phyloP scores from a whole-genome alignment of 768 basidiomycete genomes.

The Termitomyces sp. region DNA sequence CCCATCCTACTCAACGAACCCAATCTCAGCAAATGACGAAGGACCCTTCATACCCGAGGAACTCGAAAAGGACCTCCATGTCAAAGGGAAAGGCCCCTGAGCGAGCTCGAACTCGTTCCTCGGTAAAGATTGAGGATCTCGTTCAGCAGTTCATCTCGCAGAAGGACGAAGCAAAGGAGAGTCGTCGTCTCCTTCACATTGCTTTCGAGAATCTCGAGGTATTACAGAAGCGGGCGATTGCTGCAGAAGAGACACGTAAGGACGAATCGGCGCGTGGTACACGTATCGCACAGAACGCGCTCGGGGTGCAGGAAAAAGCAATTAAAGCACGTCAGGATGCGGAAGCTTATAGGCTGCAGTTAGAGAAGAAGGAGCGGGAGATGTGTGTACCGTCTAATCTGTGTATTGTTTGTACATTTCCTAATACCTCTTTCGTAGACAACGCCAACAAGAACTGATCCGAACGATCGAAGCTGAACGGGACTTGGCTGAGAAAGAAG shows the following conservation, averaged over 20 bases:
- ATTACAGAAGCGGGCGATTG: conserved; percentile 15
- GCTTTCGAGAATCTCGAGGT: conserved; percentile 26
- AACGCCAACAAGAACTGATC: conserved; percentile 22
- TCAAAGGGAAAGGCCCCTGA: conserved; percentile 12
- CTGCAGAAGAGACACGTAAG: conserved; percentile 15
- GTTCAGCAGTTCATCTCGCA: conserved; percentile 23
- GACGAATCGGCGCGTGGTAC: conserved; percentile 20
- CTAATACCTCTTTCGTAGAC: conserved; percentile 11
- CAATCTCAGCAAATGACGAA: background rate
- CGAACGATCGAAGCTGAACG: conserved; percentile 28
- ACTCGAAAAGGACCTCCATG: conserved; percentile 6
- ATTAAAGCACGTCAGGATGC: conserved; percentile 25
- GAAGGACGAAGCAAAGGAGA: conserved; percentile 26
- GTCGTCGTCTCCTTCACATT: conserved; percentile 24
- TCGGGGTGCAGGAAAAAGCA: conserved; percentile 27
- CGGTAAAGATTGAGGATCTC: conserved; percentile 23
- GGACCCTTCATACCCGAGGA: conserved; percentile 1
- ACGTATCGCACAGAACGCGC: conserved; percentile 23
- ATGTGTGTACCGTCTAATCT: conserved; percentile 19
- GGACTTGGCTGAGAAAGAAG: conserved; percentile 29
- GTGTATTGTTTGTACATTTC: background rate
- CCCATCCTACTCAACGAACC: background rate
- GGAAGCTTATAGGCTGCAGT: conserved; percentile 23
- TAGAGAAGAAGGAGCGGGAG: conserved; percentile 24
- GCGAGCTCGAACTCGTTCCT: conserved; percentile 23